These are phyloP conservation scores for Ceratocystiopsis sp. DNA, from an alignment of 2,329 filamentous ascomycete species.

Conservation along the genomic window DNA sequence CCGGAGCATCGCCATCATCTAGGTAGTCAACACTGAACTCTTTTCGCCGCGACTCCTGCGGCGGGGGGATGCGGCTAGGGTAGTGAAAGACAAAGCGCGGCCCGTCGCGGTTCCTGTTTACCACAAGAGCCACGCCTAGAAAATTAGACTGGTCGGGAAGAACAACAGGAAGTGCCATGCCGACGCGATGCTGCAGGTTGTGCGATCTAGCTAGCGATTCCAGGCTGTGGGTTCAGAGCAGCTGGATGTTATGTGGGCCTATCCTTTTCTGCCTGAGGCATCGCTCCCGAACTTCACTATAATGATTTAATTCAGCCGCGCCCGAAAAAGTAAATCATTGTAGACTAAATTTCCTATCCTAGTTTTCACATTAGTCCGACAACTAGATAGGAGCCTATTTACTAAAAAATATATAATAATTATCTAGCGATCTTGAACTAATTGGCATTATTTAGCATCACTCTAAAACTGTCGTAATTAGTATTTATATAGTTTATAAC, in stretches of 20 bases:
- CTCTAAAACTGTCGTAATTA: too few relatives aligned
- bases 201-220: neutral
- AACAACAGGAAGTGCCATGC: slow-evolving; percentile 28
- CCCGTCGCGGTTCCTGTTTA: slow-evolving; percentile 59
- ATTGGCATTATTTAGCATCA: neutral
- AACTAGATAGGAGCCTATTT: neutral
- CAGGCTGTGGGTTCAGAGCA: too few relatives aligned
- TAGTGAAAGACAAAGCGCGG: slow-evolving; percentile 79
- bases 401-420: neutral
- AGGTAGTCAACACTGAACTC: slow-evolving; percentile 18
- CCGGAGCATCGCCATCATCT: slow-evolving; percentile 34
- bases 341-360: neutral
- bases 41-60: slow-evolving; percentile 14
- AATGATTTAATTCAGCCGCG: neutral
- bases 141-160: slow-evolving; percentile 37
- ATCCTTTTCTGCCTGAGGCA: too few relatives aligned
- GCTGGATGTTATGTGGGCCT: too few relatives aligned
- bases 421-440: too few relatives aligned
- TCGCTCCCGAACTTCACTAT: too few relatives aligned
- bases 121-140: slow-evolving; percentile 56
- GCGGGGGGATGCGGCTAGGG: slow-evolving; percentile 40
- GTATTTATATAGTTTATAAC: too few relatives aligned
- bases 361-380: neutral
- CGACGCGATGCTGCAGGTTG: neutral
- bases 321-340: neutral